Percentiles rank a stretch among this genome's conserved stretches.
Conservation (phyloP, 257 asterid genomes). For the Striga asiatica region DNA sequence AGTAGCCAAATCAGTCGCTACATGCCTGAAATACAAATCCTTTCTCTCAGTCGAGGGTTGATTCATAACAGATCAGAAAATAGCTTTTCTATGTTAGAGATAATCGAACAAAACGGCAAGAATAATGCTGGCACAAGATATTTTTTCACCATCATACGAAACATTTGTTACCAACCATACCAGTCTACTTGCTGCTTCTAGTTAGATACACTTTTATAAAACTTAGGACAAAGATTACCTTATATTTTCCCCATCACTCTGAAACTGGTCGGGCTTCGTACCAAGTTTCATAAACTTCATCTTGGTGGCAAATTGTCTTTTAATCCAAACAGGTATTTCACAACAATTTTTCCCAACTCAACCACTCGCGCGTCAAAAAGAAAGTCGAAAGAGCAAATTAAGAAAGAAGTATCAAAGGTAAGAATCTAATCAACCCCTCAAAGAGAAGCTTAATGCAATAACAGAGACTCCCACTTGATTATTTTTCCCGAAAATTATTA, state of each 20-base stretch:
- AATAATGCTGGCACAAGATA: too few species aligned
- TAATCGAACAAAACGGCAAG: background rate
- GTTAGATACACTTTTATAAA: background rate
- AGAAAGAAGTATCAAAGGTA: too few species aligned
- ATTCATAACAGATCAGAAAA: too few species aligned
- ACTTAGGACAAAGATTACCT: conserved; percentile 31
- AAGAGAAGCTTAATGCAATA: background rate
- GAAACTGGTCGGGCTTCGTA: conserved; percentile 81
- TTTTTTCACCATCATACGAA: background rate
- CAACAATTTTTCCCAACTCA: too few species aligned
- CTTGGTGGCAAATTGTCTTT: background rate
- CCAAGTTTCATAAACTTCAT: conserved; percentile 99
- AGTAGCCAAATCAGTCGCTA: conserved; percentile 37
- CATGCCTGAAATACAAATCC: conserved; percentile 31
- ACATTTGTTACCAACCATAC: background rate
- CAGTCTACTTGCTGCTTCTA: background rate
- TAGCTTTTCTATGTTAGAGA: background rate
- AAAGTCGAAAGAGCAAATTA: too few species aligned
- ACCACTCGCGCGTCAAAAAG: too few species aligned
- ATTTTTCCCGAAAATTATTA: background rate
- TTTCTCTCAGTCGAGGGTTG: too few species aligned
- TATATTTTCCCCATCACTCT: conserved; percentile 61
- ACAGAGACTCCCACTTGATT: background rate
- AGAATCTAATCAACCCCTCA: background rate
- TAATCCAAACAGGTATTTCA: background rate